phyloP scores from a whole-genome alignment of 495 filamentous ascomycete genomes.

The Aspergillus biplanus region DNA sequence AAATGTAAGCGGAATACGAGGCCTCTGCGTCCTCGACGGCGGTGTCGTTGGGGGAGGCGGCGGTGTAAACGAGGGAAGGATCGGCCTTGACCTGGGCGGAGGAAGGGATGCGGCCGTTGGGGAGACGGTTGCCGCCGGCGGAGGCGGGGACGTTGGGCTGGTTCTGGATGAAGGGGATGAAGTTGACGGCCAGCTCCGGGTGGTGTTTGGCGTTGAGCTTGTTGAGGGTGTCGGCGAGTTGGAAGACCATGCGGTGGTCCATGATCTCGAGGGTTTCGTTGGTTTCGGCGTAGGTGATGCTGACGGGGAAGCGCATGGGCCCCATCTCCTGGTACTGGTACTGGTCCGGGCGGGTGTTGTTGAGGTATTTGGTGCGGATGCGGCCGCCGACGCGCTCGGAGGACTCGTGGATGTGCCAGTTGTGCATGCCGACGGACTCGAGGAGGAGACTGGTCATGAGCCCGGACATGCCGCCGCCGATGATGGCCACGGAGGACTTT shows the following conservation, averaged over 20 bases:
- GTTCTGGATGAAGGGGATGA: constrained; percentile 65
- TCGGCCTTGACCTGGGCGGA: constrained; percentile 39
- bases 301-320: constrained; percentile 65
- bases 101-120: constrained; percentile 48
- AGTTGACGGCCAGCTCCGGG: constrained; percentile 60
- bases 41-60: constrained; percentile 35
- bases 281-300: constrained; percentile 49
- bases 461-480: constrained; percentile 72
- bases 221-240: constrained; percentile 63
- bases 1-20: constrained; percentile 32
- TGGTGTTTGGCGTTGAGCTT: constrained; percentile 52
- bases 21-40: constrained; percentile 42
- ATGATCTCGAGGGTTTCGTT: constrained; percentile 60
- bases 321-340: constrained; percentile 81
- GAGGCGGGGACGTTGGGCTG: constrained; percentile 56
- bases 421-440: constrained; percentile 55
- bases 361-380: constrained; percentile 65
- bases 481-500: constrained; percentile 53
- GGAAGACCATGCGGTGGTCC: constrained; percentile 66
- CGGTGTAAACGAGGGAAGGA: constrained; percentile 33
- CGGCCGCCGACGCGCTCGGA: constrained; percentile 57
- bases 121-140: constrained; percentile 56
- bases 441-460: constrained; percentile 60
- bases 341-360: constrained; percentile 55
- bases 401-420: constrained; percentile 59